Evolutionary conservation across 768 basidiomycete species (phyloP), one percentile per base, ranked within the genome.

Genomic region (Sistotremastrum suecicum): DNA sequence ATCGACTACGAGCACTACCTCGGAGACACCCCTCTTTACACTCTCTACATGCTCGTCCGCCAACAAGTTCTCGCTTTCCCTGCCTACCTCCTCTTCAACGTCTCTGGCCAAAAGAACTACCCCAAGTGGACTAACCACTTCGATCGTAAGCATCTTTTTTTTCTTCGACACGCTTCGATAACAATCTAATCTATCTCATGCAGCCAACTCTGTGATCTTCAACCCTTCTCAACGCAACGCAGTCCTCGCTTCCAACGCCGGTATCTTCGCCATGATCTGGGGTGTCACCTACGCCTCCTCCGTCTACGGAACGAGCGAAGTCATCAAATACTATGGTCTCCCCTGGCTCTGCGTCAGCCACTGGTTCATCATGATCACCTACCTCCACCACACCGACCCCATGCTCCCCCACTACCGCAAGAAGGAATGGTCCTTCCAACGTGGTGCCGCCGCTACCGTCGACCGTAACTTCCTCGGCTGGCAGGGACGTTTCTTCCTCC

Each of bases 351-450:
- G 54, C 39, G 74, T 78, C 7, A 60, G 68, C 3, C 66, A 74
- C 51, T 76, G 73, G 76, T 74, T 80, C 53, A 72, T 78, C 48
- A 78, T 75, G 72, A 60, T 77, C 44, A 77, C 76, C 0, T 76
- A 73, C 50, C 71, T 80, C 4, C 77, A 78, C 49, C 77, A 80
- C 57, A 72, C 73, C 5, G 74, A 75, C 51, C 70, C 72, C 1
- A 62, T 64, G 1, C 61, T 78, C 28, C 67, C 75, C 0, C 70
- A 76, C 54, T 79, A 75, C 54, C 72, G 76, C 45, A 64, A 61
- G 31, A 62, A 58, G 37, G 63, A 70, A 47, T 78, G 76, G 75
- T 65, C 66, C 5, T 77, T 72, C 63, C 66, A 74, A 46, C 72
- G 75, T 5, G 76, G 76, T 5, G 76, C 77, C 1, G 53, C 74